These are phyloP conservation scores for Prunus salicina DNA, from an alignment of 306 rosid species.

Conservation along the genomic window DNA sequence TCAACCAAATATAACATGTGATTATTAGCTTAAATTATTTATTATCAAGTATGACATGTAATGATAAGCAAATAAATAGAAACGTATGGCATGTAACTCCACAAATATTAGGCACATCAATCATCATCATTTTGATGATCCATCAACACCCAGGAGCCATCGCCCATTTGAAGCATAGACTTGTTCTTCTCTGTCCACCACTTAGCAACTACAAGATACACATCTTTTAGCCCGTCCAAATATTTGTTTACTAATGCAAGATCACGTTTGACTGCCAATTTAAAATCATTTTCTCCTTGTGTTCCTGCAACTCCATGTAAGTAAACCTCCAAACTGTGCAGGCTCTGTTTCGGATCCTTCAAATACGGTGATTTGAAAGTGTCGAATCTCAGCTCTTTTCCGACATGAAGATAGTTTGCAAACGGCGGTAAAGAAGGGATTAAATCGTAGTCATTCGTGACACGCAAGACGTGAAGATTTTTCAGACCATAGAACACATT, in stretches of 20 bases:
- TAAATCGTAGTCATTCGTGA: neutral
- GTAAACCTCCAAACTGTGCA: constrained; percentile 7
- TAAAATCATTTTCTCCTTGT: neutral
- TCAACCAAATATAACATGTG: too few species aligned
- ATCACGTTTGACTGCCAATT: constrained; percentile 6
- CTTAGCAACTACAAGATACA: neutral
- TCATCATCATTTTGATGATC: constrained; percentile 1
- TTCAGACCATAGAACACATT: neutral
- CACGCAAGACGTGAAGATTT: constrained; percentile 7
- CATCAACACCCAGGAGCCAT: constrained; percentile 21
- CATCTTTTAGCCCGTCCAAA: constrained; percentile 7
- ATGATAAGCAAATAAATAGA: too few species aligned
- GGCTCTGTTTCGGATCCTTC: neutral
- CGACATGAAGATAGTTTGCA: neutral
- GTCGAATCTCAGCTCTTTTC: constrained; percentile 7
- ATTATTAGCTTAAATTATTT: too few species aligned
- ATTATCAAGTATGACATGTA: too few species aligned
- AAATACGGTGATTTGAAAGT: neutral
- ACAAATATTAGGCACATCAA: neutral
- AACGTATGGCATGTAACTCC: too few species aligned
- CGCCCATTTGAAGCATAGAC: constrained; percentile 10
- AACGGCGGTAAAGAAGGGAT: neutral
- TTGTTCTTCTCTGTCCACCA: constrained; percentile 24
- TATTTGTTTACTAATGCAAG: constrained; percentile 4
- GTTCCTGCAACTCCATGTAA: constrained; percentile 10